Percentiles rank a stretch among this genome's conserved stretches.
Conservation (phyloP, 306 rosid genomes). For the Neltuma alba region DNA sequence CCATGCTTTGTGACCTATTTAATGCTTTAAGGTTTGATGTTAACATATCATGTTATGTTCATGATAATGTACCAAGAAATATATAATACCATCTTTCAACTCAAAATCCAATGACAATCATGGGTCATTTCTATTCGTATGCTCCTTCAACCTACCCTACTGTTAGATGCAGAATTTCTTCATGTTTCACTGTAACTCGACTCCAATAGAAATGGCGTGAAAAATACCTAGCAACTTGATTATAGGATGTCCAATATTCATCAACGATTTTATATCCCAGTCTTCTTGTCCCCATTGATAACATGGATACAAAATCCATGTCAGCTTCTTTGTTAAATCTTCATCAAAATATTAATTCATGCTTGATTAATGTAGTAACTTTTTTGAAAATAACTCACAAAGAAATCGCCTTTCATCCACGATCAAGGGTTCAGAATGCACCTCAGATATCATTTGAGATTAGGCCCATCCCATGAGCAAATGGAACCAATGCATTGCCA, state of each 20-base stretch:
- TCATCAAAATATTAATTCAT: background rate
- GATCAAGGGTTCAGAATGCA: slow-evolving; percentile 30
- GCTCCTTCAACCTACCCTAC: background rate
- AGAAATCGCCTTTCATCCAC: background rate
- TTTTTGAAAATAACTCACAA: background rate
- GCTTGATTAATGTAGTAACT: background rate
- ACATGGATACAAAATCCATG: background rate
- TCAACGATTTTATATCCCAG: slow-evolving; percentile 73
- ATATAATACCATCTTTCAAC: background rate
- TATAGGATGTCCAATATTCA: slow-evolving; percentile 78
- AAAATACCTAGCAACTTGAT: slow-evolving; percentile 80
- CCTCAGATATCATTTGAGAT: slow-evolving; percentile 90
- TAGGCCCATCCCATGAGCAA: slow-evolving; percentile 94
- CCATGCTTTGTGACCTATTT: background rate
- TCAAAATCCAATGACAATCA: background rate
- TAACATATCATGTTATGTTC: background rate
- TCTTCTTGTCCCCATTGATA: slow-evolving; percentile 58
- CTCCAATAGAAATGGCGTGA: background rate
- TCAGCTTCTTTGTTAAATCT: background rate
- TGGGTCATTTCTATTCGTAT: background rate
- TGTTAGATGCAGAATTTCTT: background rate
- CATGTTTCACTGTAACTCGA: background rate
- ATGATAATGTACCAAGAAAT: background rate
- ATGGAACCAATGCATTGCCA: slow-evolving; percentile 95
- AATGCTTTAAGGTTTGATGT: background rate